phyloP scores from a whole-genome alignment of 371 early-diverging fungal species.

The Zancudomyces culisetae region DNA sequence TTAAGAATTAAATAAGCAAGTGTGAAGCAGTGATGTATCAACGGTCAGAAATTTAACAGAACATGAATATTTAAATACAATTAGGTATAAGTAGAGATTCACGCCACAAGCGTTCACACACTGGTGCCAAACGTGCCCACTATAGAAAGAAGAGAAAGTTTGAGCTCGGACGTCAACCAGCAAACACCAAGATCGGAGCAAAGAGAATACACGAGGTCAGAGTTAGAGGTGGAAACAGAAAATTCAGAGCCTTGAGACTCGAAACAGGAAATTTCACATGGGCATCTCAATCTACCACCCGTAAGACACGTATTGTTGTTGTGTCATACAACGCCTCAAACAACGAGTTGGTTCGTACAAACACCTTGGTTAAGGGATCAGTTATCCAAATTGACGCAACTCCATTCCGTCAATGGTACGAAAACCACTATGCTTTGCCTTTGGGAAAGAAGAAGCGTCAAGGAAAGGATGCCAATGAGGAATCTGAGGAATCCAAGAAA shows the following conservation, averaged over 20 bases:
- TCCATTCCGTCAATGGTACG: conserved; percentile 97
- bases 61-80: no score
- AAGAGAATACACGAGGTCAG: conserved; percentile 90
- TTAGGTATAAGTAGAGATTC: conserved; percentile 91
- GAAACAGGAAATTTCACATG: conserved; percentile 96
- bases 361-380: conserved; percentile 98
- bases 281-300: conserved; percentile 86
- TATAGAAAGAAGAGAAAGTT: conserved; percentile 99
- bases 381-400: conserved; percentile 98
- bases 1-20: no score
- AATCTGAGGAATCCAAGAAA: conserved; percentile 32
- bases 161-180: conserved; percentile 95
- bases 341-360: conserved; percentile 99
- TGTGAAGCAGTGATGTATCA: no score
- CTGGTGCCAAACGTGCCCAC: conserved; percentile 96
- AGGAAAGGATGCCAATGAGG: conserved; percentile 9
- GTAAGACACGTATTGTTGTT: conserved; percentile 89
- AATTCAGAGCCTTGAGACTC: conserved; percentile 96
- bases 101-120: conserved; percentile 94
- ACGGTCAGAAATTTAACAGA: no score
- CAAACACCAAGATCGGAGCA: conserved; percentile 93
- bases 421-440: conserved; percentile 80
- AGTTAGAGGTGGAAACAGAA: conserved; percentile 97
- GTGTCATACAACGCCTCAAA: conserved; percentile 99
- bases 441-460: conserved; percentile 79